Evolutionary conservation across 2,329 filamentous ascomycete genomes (phyloP).

Genomic region (Harringtonia lauricola): DNA sequence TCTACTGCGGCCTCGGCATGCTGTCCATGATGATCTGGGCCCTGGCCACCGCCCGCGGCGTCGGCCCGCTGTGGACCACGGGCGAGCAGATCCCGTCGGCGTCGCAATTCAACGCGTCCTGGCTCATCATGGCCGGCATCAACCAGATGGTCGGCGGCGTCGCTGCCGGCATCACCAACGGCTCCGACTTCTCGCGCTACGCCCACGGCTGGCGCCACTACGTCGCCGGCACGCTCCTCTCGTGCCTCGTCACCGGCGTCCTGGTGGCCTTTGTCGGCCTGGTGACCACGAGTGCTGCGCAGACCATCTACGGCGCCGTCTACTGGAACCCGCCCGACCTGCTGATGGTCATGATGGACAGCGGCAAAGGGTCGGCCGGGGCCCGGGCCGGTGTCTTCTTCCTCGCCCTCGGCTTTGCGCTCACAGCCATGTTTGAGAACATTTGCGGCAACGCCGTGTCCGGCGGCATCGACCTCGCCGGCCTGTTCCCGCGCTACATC

Average conservation of each 20-base stretch:
- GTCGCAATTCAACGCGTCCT: slow-evolving; percentile 20
- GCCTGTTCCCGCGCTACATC: slow-evolving; percentile 38
- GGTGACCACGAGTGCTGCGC: slow-evolving; percentile 19
- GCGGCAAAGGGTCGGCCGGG: slow-evolving; percentile 16
- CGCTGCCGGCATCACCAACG: slow-evolving; percentile 32
- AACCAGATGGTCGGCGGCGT: slow-evolving; percentile 31
- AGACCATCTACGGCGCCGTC: slow-evolving; percentile 21
- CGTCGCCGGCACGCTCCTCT: slow-evolving; percentile 28
- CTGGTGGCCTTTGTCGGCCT: slow-evolving; percentile 27
- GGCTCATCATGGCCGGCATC: slow-evolving; percentile 25
- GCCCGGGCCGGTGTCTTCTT: slow-evolving; percentile 34
- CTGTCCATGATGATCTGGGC: slow-evolving; percentile 25
- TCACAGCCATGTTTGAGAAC: slow-evolving; percentile 33
- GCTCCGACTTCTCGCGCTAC: slow-evolving; percentile 32
- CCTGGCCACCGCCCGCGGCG: slow-evolving; percentile 19
- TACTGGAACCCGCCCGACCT: slow-evolving; percentile 32
- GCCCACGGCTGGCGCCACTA: slow-evolving; percentile 17
- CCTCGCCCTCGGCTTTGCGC: slow-evolving; percentile 29
- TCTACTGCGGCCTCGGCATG: slow-evolving; percentile 17
- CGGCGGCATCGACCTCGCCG: slow-evolving; percentile 43
- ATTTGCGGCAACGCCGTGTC: slow-evolving; percentile 36
- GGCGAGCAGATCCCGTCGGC: slow-evolving; percentile 1
- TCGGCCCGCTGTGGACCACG: slow-evolving; percentile 17
- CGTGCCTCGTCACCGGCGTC: slow-evolving; percentile 26
- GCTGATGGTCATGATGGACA: slow-evolving; percentile 24